These are phyloP conservation scores for Rosa lucieae DNA, from an alignment of 306 rosid genomes.

Conservation along the genomic window DNA sequence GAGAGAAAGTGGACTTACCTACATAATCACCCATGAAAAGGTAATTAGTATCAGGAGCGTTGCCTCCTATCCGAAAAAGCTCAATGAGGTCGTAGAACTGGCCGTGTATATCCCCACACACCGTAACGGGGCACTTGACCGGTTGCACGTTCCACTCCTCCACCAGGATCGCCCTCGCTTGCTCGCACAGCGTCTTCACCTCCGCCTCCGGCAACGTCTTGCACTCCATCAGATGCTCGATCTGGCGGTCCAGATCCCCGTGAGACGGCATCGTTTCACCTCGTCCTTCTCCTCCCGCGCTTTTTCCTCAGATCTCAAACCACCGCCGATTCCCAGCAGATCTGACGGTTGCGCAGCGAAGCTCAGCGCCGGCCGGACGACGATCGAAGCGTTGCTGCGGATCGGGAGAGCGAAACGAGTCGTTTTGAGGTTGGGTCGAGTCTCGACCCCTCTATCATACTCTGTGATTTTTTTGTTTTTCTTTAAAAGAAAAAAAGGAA, in stretches of 20 bases:
- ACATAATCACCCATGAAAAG: conserved; percentile 99
- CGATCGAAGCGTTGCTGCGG: conserved; percentile 3
- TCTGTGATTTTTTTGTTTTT: conserved; percentile 7
- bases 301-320: conserved; percentile 50
- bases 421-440: conserved; percentile 42
- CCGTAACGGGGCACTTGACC: conserved; percentile 97
- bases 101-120: conserved; percentile 95
- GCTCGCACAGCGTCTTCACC: conserved; percentile 90
- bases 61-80: conserved; percentile 95
- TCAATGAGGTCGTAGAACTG: conserved; percentile 98
- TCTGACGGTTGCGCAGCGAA: conserved; percentile 21
- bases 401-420: conserved; percentile 39
- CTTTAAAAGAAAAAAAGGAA: conserved; percentile 14
- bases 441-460: conserved; percentile 48
- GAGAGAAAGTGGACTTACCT: conserved; percentile 48
- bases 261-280: conserved; percentile 77
- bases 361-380: conserved; percentile 27
- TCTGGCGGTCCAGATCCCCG: conserved; percentile 99
- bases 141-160: conserved; percentile 99
- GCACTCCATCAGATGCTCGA: conserved; percentile 97
- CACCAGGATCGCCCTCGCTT: conserved; percentile 87
- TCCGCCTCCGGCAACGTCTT: conserved; percentile 90
- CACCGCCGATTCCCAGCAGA: conserved; percentile 25
- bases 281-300: background rate
- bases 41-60: conserved; percentile 90